phyloP scores from a whole-genome alignment of 2,329 filamentous ascomycete species.

The Pestalotiopsis sp. region DNA sequence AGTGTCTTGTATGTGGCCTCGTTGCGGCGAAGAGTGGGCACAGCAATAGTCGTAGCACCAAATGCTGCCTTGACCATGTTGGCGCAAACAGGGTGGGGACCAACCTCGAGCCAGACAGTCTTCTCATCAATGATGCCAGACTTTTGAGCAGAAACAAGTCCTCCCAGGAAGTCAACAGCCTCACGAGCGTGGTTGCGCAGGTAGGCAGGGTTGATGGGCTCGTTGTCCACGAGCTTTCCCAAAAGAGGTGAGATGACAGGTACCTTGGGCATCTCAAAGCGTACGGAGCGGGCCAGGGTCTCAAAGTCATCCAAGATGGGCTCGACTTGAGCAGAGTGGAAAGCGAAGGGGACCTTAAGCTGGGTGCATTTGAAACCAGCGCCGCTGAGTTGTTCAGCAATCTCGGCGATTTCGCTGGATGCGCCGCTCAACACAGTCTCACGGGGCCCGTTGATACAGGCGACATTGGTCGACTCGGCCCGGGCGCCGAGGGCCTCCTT shows the following conservation, averaged over 20 bases:
- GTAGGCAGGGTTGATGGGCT: conserved; percentile 63
- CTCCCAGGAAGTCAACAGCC: conserved; percentile 69
- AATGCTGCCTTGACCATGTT: conserved; percentile 70
- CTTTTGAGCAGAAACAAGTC: conserved; percentile 60
- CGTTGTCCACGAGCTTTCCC: conserved; percentile 61
- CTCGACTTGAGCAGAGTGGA: conserved; percentile 68
- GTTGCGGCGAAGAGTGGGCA: conserved; percentile 63
- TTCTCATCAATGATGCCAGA: conserved; percentile 64
- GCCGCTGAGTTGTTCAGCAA: conserved; percentile 43
- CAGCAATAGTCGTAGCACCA: conserved; percentile 53
- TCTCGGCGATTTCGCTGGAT: conserved; percentile 41
- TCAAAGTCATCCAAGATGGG: conserved; percentile 65
- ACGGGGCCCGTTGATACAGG: conserved; percentile 76
- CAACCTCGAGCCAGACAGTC: conserved; percentile 73
- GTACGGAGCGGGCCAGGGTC: conserved; percentile 51
- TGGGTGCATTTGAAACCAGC: conserved; percentile 62
- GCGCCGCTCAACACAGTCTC: conserved; percentile 73
- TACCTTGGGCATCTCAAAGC: conserved; percentile 57
- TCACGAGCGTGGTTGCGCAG: conserved; percentile 67
- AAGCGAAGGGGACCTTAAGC: conserved; percentile 68
- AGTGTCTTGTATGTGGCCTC: conserved; percentile 69
- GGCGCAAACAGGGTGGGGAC: conserved; percentile 72
- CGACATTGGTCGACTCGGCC: conserved; percentile 47
- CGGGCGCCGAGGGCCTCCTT: conserved; percentile 51
- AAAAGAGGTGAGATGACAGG: conserved; percentile 71